A percentile compares a stretch with the other conserved stretches of the same genome.
Conservation (phyloP, 768 basidiomycete genomes). For the Exsudoporus frostii region DNA sequence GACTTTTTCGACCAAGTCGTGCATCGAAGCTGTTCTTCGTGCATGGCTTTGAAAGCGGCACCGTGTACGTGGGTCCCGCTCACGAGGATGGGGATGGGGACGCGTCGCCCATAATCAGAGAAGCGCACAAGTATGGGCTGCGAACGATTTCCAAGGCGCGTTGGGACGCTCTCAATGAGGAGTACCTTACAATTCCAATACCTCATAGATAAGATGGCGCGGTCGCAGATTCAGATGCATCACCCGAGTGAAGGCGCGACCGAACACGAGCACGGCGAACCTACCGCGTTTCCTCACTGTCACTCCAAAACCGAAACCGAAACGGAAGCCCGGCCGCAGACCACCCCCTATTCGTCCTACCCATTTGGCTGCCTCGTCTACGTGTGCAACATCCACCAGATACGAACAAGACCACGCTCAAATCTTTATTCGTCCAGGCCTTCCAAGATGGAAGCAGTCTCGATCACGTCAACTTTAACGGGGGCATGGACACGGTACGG, state of each 20-base stretch:
- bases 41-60: slow-evolving; percentile 62
- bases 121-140: slow-evolving; percentile 59
- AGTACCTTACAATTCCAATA: slow-evolving; percentile 67
- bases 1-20: slow-evolving; percentile 41
- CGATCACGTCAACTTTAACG: slow-evolving; percentile 79
- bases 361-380: slow-evolving; percentile 69
- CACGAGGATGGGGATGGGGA: neutral
- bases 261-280: neutral
- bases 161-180: slow-evolving; percentile 65
- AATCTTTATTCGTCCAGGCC: slow-evolving; percentile 48
- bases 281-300: neutral
- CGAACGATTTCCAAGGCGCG: slow-evolving; percentile 50
- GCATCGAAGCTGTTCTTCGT: slow-evolving; percentile 39
- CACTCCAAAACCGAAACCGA: neutral
- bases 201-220: slow-evolving; percentile 48
- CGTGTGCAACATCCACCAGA: slow-evolving; percentile 66
- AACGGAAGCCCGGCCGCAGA: neutral
- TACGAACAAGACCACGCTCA: slow-evolving; percentile 81
- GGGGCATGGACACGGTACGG: slow-evolving; percentile 72
- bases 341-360: slow-evolving; percentile 35
- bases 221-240: slow-evolving; percentile 1
- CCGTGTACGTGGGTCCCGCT: neutral
- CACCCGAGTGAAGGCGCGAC: neutral
- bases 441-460: slow-evolving; percentile 35
- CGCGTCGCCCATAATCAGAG: slow-evolving; percentile 21